Conservation (phyloP, 805 yeast species). For the Lachancea fermentati region DNA sequence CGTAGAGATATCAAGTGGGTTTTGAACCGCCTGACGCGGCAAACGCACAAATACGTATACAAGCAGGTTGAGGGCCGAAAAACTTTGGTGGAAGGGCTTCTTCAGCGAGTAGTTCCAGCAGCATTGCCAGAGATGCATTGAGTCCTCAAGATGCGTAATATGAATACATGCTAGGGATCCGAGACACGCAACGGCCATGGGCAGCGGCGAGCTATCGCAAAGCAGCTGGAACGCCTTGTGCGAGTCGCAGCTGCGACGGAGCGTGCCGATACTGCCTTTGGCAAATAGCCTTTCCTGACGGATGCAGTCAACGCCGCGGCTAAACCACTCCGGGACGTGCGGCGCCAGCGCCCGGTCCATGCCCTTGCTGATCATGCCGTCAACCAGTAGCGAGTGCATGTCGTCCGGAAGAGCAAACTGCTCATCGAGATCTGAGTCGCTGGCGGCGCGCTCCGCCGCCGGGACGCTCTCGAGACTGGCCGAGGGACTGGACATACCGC, state of each 20-base stretch:
- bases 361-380: not conserved
- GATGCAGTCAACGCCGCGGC: not conserved
- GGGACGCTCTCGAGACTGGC: too few species aligned
- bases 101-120: conserved; percentile 10
- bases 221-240: not conserved
- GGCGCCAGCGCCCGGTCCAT: not conserved
- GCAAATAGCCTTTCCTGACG: not conserved
- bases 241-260: conserved; percentile 20
- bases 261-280: not conserved
- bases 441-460: too few species aligned
- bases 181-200: conserved; percentile 3
- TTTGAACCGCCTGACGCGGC: not conserved
- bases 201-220: conserved; percentile 4
- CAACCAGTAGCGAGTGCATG: not conserved
- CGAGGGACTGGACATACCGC: too few species aligned
- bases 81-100: conserved; percentile 4
- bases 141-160: not conserved
- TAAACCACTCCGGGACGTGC: not conserved
- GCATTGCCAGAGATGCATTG: conserved; percentile 9
- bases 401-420: not conserved
- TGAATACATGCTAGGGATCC: not conserved
- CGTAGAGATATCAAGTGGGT: conserved; percentile 5
- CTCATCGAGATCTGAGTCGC: not conserved
- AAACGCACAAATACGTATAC: conserved; percentile 6
- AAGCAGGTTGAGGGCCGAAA: conserved; percentile 4